Percentiles rank a stretch among this genome's conserved stretches.
These are phyloP conservation scores for Dalbergia cochinchinensis DNA, from an alignment of 306 rosid species.

Conservation along the genomic window DNA sequence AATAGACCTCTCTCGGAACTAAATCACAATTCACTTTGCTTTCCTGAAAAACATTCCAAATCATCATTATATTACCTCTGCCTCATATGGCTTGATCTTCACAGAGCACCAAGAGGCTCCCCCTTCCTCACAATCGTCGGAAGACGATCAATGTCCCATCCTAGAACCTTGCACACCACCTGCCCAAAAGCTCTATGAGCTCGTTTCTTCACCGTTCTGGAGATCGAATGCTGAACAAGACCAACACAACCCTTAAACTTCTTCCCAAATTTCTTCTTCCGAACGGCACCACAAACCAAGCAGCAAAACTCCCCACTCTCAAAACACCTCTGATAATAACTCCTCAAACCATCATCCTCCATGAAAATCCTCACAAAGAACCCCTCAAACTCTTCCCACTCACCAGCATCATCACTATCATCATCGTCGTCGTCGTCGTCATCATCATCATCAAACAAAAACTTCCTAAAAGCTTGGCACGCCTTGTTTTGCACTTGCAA, in stretches of 20 bases:
- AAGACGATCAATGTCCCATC: conserved; percentile 75
- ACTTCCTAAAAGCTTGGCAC: conserved; percentile 45
- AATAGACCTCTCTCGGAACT: no score
- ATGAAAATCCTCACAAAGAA: conserved; percentile 55
- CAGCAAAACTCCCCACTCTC: conserved; percentile 72
- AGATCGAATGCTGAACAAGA: conserved; percentile 69
- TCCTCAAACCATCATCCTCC: conserved; percentile 61
- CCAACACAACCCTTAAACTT: conserved; percentile 61
- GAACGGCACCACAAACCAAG: conserved; percentile 66
- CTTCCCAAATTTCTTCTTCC: conserved; percentile 63
- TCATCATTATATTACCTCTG: conserved; percentile 39
- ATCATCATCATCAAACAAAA: conserved; percentile 35
- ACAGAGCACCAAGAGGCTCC: conserved; percentile 51
- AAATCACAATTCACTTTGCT: neutral
- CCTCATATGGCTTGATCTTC: conserved; percentile 25
- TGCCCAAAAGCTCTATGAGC: conserved; percentile 73
- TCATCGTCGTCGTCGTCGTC: neutral
- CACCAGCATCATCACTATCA: neutral
- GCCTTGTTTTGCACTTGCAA: conserved; percentile 54
- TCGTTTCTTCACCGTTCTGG: conserved; percentile 48
- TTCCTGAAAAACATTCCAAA: neutral
- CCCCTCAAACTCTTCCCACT: conserved; percentile 43
- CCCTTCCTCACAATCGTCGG: conserved; percentile 63
- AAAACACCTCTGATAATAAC: conserved; percentile 56
- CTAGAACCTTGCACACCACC: conserved; percentile 71